phyloP scores from a whole-genome alignment of 257 asterid genomes.

The Ocimum tenuiflorum region DNA sequence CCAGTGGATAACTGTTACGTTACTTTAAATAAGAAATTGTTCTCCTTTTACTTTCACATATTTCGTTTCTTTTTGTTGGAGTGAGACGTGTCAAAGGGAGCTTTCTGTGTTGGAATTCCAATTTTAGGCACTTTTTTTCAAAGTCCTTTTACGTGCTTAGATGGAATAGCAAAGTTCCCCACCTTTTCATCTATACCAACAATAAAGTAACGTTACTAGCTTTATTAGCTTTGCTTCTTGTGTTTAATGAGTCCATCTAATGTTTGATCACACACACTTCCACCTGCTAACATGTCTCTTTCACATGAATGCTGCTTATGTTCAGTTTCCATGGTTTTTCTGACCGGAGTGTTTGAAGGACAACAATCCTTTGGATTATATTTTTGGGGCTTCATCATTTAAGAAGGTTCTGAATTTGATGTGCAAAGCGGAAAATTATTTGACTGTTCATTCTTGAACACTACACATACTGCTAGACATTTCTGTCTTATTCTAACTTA shows the following conservation, averaged over 20 bases:
- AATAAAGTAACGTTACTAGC: background rate
- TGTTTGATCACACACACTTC: background rate
- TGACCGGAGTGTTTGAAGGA: background rate
- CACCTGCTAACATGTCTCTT: background rate
- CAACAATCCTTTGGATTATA: background rate
- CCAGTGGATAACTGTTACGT: background rate
- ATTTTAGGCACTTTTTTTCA: background rate
- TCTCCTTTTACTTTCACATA: background rate
- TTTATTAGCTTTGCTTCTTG: background rate
- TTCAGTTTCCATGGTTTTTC: background rate
- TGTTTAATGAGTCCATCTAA: background rate
- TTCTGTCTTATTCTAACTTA: background rate
- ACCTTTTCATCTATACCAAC: background rate
- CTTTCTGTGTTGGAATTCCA: conserved; percentile 36
- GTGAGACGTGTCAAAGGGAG: conserved; percentile 11
- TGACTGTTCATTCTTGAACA: too few relatives aligned
- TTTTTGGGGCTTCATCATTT: background rate
- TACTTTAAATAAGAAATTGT: background rate
- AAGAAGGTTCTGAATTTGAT: background rate
- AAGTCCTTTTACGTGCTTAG: background rate
- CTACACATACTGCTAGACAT: background rate
- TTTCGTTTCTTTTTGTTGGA: conserved; percentile 16
- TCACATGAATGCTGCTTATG: background rate
- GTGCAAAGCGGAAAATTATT: background rate
- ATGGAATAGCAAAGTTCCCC: conserved; percentile 1